These are phyloP conservation scores for Alternaria triticimaculans DNA, from an alignment of 2,329 filamentous ascomycete species.

Conservation along the genomic window DNA sequence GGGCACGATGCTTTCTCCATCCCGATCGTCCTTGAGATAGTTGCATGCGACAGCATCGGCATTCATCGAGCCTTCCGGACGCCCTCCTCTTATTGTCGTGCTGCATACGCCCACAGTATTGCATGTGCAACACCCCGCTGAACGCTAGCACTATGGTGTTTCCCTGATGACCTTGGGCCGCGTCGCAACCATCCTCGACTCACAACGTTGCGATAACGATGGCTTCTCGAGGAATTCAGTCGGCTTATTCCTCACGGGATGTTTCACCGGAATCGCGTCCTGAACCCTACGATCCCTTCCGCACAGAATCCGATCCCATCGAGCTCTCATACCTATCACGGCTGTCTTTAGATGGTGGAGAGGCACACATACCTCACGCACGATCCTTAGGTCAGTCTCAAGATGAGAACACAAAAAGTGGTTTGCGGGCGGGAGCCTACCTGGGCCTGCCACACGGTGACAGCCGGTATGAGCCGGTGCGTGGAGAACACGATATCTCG, in stretches of 20 bases:
- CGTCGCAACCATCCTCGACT: background rate
- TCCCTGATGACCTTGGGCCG: slow-evolving; percentile 5
- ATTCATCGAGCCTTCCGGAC: background rate
- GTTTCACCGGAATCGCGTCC: slow-evolving; percentile 32
- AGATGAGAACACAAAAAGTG: slow-evolving; percentile 14
- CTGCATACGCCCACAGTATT: background rate
- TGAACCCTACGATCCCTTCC: slow-evolving; percentile 37
- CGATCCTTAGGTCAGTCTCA: slow-evolving; percentile 10
- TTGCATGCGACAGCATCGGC: background rate
- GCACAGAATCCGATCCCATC: slow-evolving; percentile 34
- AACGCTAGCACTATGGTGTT: background rate
- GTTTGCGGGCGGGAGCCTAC: slow-evolving; percentile 24
- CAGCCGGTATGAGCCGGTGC: slow-evolving; percentile 30
- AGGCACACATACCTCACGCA: slow-evolving; percentile 18
- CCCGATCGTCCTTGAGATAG: background rate
- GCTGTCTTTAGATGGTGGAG: slow-evolving; percentile 11
- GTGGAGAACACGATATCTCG: slow-evolving; percentile 18
- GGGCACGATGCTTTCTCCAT: background rate
- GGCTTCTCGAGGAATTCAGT: slow-evolving; percentile 28
- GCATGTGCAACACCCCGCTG: slow-evolving; percentile 5
- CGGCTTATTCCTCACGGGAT: slow-evolving; percentile 30
- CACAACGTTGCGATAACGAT: slow-evolving; percentile 17
- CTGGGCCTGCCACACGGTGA: slow-evolving; percentile 19
- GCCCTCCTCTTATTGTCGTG: background rate
- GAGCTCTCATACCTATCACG: slow-evolving; percentile 33